A percentile compares a stretch with the other conserved stretches of the same genome.
Evolutionary conservation across 805 yeast genomes (phyloP).

Genomic region (Candida loeiensis): DNA sequence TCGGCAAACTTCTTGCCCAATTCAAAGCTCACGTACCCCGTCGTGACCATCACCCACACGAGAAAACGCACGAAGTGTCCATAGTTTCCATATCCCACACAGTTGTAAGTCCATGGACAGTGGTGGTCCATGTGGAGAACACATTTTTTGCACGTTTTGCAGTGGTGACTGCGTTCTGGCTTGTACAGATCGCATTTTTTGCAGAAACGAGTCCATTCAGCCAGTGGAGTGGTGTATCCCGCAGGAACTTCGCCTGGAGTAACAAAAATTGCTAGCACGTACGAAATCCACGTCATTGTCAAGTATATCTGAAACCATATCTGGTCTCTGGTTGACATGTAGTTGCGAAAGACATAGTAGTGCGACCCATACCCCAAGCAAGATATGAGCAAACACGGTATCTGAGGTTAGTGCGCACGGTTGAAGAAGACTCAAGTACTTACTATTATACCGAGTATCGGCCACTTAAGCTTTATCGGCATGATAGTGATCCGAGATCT

Average conservation of each 20-base stretch:
- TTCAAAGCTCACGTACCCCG: slow-evolving; percentile 44
- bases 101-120: slow-evolving; percentile 88
- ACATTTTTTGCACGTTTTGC: slow-evolving; percentile 71
- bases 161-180: slow-evolving; percentile 85
- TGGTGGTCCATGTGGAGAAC: slow-evolving; percentile 93
- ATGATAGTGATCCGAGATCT: slow-evolving; percentile 6
- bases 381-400: slow-evolving; percentile 62
- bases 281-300: slow-evolving; percentile 69
- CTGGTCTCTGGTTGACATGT: slow-evolving; percentile 38
- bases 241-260: slow-evolving; percentile 69
- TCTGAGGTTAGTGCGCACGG: slow-evolving; percentile 31
- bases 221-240: slow-evolving; percentile 38
- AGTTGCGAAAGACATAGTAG: slow-evolving; percentile 47
- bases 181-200: slow-evolving; percentile 67
- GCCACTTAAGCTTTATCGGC: slow-evolving; percentile 17
- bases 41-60: slow-evolving; percentile 56
- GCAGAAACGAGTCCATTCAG: slow-evolving; percentile 68
- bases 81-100: slow-evolving; percentile 76
- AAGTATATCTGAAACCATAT: slow-evolving; percentile 45
- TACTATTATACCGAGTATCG: slow-evolving; percentile 15
- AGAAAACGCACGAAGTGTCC: slow-evolving; percentile 81
- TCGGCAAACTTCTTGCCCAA: slow-evolving; percentile 36
- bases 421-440: slow-evolving; percentile 9
- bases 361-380: slow-evolving; percentile 63
- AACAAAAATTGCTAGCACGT: slow-evolving; percentile 59